A percentile compares a stretch with the other conserved stretches of the same genome.
Evolutionary conservation across 805 yeast species (phyloP).

Genomic region (Teunomyces tritomae): DNA sequence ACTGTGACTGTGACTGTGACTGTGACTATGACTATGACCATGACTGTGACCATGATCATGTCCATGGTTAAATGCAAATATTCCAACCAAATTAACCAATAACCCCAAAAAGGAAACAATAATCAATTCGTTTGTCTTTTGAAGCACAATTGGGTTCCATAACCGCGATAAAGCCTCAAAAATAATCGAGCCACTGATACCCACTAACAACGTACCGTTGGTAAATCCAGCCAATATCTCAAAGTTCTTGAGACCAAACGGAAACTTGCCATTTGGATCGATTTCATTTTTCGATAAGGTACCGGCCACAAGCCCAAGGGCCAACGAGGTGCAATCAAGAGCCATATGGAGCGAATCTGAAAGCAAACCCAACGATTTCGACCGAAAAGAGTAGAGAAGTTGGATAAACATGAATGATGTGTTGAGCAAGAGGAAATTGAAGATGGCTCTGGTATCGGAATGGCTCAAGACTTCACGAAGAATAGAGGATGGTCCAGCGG

Average conservation of each 20-base stretch:
- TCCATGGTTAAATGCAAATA: slow-evolving; percentile 91
- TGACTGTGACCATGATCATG: slow-evolving; percentile 50
- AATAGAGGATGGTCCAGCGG: slow-evolving; percentile 11
- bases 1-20: slow-evolving; percentile 34
- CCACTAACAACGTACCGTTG: slow-evolving; percentile 83
- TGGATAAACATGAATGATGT: slow-evolving; percentile 94
- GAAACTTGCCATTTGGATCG: slow-evolving; percentile 63
- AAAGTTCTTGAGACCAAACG: slow-evolving; percentile 80
- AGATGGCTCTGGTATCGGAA: slow-evolving; percentile 80
- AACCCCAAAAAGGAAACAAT: slow-evolving; percentile 84
- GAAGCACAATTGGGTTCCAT: slow-evolving; percentile 70
- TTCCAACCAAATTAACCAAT: slow-evolving; percentile 85
- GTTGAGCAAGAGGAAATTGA: slow-evolving; percentile 80
- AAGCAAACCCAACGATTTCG: slow-evolving; percentile 85
- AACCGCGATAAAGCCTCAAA: slow-evolving; percentile 85
- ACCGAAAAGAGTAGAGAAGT: slow-evolving; percentile 83
- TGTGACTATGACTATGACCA: slow-evolving; percentile 37
- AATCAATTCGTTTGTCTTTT: slow-evolving; percentile 78
- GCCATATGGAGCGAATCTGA: slow-evolving; percentile 97
- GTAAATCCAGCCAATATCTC: slow-evolving; percentile 95
- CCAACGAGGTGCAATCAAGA: slow-evolving; percentile 85
- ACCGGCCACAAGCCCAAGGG: slow-evolving; percentile 87
- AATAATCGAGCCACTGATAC: slow-evolving; percentile 84
- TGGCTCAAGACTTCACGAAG: slow-evolving; percentile 34
- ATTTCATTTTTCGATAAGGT: slow-evolving; percentile 39